Evolutionary conservation across 1,284 basidiomycete species (phyloP).

Genomic region (Trametes sp.): DNA sequence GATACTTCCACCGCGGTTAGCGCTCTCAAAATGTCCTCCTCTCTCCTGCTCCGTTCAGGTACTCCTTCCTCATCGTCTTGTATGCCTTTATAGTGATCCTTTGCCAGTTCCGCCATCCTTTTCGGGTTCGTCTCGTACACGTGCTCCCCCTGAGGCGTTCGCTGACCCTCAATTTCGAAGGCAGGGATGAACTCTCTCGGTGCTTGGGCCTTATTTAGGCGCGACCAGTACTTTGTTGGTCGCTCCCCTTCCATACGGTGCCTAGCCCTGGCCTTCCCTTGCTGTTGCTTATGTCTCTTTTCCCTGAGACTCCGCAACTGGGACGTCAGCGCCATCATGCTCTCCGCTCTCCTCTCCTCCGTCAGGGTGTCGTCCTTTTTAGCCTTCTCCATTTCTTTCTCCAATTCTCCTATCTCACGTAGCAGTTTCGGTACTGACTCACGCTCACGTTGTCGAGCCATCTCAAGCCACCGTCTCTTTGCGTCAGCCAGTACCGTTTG

Average conservation of each 20-base stretch:
- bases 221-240: conserved; percentile 43
- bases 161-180: not conserved
- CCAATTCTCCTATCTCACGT: not conserved
- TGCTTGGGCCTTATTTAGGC: conserved; percentile 22
- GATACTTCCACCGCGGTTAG: not conserved
- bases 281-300: not conserved
- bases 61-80: not conserved
- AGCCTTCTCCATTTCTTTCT: not conserved
- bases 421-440: conserved; percentile 4
- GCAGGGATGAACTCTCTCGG: conserved; percentile 4
- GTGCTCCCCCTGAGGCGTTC: not conserved
- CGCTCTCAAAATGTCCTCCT: not conserved
- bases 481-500: conserved; percentile 5
- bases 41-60: not conserved
- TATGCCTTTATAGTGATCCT: not conserved
- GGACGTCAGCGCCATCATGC: not conserved
- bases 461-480: conserved; percentile 8
- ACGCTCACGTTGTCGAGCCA: not conserved
- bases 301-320: not conserved
- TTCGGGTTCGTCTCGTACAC: not conserved
- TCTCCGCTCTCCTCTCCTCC: not conserved
- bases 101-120: conserved; percentile 12
- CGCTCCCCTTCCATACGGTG: conserved; percentile 41
- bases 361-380: not conserved
- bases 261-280: not conserved